Evolutionary conservation across 306 rosid species (phyloP), one percentile per base, ranked within the genome.

Genomic region (Hippophae tibetana): DNA sequence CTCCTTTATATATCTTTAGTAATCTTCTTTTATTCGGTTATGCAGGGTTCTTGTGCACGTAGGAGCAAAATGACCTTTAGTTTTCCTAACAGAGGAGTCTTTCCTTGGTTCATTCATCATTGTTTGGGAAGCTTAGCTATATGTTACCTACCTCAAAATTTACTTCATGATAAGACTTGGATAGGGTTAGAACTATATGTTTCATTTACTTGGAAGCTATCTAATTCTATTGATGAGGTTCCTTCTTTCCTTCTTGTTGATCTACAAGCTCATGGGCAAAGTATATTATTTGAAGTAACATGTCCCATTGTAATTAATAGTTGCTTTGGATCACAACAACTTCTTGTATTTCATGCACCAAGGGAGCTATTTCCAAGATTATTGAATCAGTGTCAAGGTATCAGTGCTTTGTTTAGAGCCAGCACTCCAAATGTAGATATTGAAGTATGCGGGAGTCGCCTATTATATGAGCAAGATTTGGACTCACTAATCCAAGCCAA

Each of bases 391-490:
- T 67, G 69, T 49, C 14, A 23, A 23, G 31, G 38, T 7, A 49
- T 71, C 7, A 5, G 38, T 7, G 65, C 52, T 40, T 7, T 51
- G 2, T 45, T 71, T 43, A 8, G 5, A 6, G 7, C 69, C 13
- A 3, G 4, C 18, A 42, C 42, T 53, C 10, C 60, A 13, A 56
- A 42, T 18, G 52, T 72, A 44, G 43, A 62, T 10, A 58, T 54
- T 8, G 63, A 27, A 9, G 8, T 56, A 48, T 72, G 68, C 43
- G 76, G 77, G 18, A 59, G 54, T 13, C 47, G 51, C 10, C n/a
- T 72, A 7, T 8, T 66, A 44, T 56, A 55, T 1, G 43, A 72
- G 60, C 56, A 72, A 12, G 47, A 72, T n/a, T 1, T 56, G 13
- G 38, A 43, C 38, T 48, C 42, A 4, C 6, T 60, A 10, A 11